Evolutionary conservation across 805 yeast genomes (phyloP).

Genomic region (Candida patagonica): DNA sequence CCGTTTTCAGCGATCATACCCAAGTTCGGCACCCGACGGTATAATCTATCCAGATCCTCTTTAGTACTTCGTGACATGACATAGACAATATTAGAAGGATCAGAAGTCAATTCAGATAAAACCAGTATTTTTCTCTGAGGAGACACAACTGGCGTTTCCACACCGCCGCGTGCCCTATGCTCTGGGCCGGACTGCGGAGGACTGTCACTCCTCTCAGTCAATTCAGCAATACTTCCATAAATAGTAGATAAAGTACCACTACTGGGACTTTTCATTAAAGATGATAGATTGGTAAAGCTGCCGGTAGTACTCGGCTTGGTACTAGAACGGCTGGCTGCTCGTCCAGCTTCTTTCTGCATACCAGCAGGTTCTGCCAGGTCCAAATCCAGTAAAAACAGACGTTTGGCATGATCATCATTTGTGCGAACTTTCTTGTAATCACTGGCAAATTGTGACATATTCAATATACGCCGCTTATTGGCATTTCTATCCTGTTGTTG

Average conservation of each 20-base stretch:
- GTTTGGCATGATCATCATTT: slow-evolving; percentile 24
- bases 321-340: background rate
- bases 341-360: background rate
- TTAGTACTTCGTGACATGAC: slow-evolving; percentile 59
- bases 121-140: slow-evolving; percentile 50
- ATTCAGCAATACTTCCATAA: too few relatives aligned
- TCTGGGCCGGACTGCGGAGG: too few relatives aligned
- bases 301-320: background rate
- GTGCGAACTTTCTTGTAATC: slow-evolving; percentile 23
- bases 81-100: slow-evolving; percentile 58
- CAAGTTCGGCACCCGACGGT: slow-evolving; percentile 54
- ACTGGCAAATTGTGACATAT: slow-evolving; percentile 27
- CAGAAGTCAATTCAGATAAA: slow-evolving; percentile 48
- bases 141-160: slow-evolving; percentile 37
- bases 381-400: slow-evolving; percentile 44
- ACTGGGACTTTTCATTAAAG: background rate
- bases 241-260: background rate
- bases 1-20: slow-evolving; percentile 92
- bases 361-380: slow-evolving; percentile 23
- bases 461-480: slow-evolving; percentile 26
- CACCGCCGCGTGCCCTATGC: too few relatives aligned
- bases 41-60: slow-evolving; percentile 55
- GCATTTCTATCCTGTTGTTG: slow-evolving; percentile 36
- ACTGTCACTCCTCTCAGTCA: too few relatives aligned
- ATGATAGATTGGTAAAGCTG: background rate